Evolutionary conservation across 2,329 filamentous ascomycete genomes (phyloP), one percentile per base, ranked within the genome.

Genomic region (Ceratocystis cubensis): DNA sequence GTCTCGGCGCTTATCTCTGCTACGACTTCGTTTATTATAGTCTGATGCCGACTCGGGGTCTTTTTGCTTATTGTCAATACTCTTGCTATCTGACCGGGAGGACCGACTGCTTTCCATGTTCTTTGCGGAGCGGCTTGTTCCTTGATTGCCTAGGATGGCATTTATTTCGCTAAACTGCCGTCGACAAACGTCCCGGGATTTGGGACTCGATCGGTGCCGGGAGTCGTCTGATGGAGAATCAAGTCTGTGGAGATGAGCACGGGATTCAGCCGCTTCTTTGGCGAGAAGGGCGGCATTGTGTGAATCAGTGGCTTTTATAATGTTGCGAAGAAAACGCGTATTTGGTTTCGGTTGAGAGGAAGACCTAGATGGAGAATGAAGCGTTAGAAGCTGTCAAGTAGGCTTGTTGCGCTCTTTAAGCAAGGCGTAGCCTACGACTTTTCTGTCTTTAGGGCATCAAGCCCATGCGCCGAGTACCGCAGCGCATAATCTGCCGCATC

Each of bases 261-360:
- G 81, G 0, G 91, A 86, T 70, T 97, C 92, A 61, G 88, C 85
- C 30, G 87, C 86, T 74, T 97, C 93, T 72, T 87, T 95, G 0
- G 88, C 89, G 20, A 91, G 83, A 37, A 97, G 79, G 0, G 90
- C 88, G 28, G 88, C 85, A 81, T 99, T 99, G 76, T 99, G 93
- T 65, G 77, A 88, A 71, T 95, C 88, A 7, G 91, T 95, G 70
- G 94, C 88, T 69, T 87, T 88, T 69, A 99, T 90, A 66, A 97
- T 89, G 72, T 94, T 88, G 67, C 86, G 86, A 53, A 99, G 78
- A 73, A 97, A 97, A 44, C 88, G 84, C 0, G 89, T 96, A 72
- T 99, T 97, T 2, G 93, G 92, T 74, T 93, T 96, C 0, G 89
- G 90, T 44, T 68, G 63, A 5, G 59, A 48, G 33, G 66, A 44